Evolutionary conservation across 768 basidiomycete genomes (phyloP).

Genomic region (Clitopilus passeckerianus): DNA sequence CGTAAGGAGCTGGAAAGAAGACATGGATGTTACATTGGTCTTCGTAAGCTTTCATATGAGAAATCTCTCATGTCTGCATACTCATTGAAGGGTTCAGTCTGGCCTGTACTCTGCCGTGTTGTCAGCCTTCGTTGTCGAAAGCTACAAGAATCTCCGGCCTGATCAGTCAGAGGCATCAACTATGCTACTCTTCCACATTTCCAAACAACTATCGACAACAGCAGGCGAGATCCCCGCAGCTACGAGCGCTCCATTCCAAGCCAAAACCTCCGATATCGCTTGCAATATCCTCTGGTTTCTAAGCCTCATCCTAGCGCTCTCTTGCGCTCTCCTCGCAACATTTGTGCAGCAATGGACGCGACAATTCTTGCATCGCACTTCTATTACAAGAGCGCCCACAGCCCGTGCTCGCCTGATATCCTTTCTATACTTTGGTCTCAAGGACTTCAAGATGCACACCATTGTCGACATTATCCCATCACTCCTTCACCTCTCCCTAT

Average conservation of each 20-base stretch:
- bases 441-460: background rate
- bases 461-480: background rate
- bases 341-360: background rate
- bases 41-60: conserved; percentile 8
- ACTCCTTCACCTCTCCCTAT: background rate
- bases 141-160: conserved; percentile 11
- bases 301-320: background rate
- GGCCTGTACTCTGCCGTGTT: conserved; percentile 19
- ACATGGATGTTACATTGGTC: conserved; percentile 14
- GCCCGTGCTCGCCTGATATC: background rate
- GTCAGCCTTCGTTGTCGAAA: conserved; percentile 14
- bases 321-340: background rate
- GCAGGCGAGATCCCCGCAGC: background rate
- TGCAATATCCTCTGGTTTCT: background rate
- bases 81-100: conserved; percentile 10
- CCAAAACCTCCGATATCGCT: background rate
- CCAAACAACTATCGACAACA: background rate
- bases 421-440: background rate
- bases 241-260: background rate
- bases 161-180: conserved; percentile 1
- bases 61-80: background rate
- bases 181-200: background rate
- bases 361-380: background rate
- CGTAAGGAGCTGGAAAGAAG: conserved; percentile 1
- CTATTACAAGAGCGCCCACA: background rate